Percentiles rank a stretch among this genome's conserved stretches.
Evolutionary conservation across 345 rosid genomes (phyloP).

Genomic region (Rhodamnia rubescens): DNA sequence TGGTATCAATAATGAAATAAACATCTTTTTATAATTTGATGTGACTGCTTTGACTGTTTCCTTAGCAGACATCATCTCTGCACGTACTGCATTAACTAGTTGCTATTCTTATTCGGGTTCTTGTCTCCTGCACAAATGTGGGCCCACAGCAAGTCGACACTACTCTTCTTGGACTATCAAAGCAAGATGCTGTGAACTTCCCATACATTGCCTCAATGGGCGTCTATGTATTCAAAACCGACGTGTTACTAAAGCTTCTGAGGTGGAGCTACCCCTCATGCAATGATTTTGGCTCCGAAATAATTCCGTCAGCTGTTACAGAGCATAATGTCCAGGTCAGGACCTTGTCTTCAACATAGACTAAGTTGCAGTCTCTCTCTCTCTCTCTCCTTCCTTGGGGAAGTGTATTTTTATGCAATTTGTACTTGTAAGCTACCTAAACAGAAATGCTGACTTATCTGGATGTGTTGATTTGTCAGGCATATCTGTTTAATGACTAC

Average conservation of each 20-base stretch:
- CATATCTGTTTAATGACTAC: conserved; percentile 73
- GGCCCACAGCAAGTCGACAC: conserved; percentile 66
- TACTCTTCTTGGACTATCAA: conserved; percentile 53
- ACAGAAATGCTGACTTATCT: neutral
- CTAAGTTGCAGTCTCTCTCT: neutral
- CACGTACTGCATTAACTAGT: neutral
- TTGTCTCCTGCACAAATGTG: neutral
- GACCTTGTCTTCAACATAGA: neutral
- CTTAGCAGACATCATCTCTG: neutral
- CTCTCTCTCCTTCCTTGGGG: neutral
- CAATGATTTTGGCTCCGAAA: conserved; percentile 90
- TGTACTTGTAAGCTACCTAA: neutral
- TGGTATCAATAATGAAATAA: conserved; percentile 28
- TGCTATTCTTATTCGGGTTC: neutral
- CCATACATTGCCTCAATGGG: conserved; percentile 97
- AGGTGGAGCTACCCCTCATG: conserved; percentile 67
- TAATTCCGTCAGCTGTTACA: conserved; percentile 79
- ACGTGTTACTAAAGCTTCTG: conserved; percentile 53
- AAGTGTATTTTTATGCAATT: neutral
- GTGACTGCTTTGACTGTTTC: neutral
- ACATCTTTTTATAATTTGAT: neutral
- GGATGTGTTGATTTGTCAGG: conserved; percentile 26
- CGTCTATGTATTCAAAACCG: conserved; percentile 74
- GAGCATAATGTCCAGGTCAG: conserved; percentile 76
- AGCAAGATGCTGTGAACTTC: conserved; percentile 43